phyloP scores from a whole-genome alignment of 1,139 yeast species.

The Geotrichum bryndzae region DNA sequence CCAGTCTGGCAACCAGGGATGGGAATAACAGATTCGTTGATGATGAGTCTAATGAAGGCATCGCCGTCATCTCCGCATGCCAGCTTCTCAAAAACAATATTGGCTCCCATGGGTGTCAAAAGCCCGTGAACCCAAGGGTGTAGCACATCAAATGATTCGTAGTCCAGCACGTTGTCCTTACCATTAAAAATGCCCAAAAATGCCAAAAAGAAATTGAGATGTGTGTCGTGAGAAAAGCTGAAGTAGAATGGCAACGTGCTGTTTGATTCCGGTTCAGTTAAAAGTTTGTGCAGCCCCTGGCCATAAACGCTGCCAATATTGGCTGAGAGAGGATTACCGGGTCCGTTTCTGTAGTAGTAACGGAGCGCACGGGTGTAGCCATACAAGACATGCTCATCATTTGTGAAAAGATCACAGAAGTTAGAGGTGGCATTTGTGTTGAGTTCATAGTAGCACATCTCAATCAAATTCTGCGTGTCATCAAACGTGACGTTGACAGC shows the following conservation, averaged over 20 bases:
- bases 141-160: neutral
- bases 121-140: slow-evolving; percentile 45
- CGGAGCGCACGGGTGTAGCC: slow-evolving; percentile 43
- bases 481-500: slow-evolving; percentile 24
- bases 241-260: slow-evolving; percentile 30
- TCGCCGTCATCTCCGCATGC: slow-evolving; percentile 32
- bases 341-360: slow-evolving; percentile 47
- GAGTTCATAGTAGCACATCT: slow-evolving; percentile 51
- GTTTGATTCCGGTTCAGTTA: slow-evolving; percentile 34
- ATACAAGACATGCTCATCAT: slow-evolving; percentile 43
- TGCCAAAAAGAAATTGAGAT: slow-evolving; percentile 41
- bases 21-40: slow-evolving; percentile 56
- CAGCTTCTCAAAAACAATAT: slow-evolving; percentile 46
- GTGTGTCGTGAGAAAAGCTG: slow-evolving; percentile 52
- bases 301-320: slow-evolving; percentile 46
- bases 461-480: slow-evolving; percentile 41
- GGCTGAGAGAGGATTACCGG: slow-evolving; percentile 43
- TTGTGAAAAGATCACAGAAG: slow-evolving; percentile 48
- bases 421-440: slow-evolving; percentile 45
- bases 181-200: slow-evolving; percentile 44
- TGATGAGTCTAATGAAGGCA: slow-evolving; percentile 43
- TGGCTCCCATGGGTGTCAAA: slow-evolving; percentile 52
- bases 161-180: slow-evolving; percentile 33
- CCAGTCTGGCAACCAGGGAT: slow-evolving; percentile 44
- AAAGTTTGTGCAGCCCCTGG: slow-evolving; percentile 45